A percentile compares a stretch with the other conserved stretches of the same genome.
These are phyloP conservation scores for Cantharellus cinnabarinus DNA, from an alignment of 768 basidiomycete species.

Conservation along the genomic window DNA sequence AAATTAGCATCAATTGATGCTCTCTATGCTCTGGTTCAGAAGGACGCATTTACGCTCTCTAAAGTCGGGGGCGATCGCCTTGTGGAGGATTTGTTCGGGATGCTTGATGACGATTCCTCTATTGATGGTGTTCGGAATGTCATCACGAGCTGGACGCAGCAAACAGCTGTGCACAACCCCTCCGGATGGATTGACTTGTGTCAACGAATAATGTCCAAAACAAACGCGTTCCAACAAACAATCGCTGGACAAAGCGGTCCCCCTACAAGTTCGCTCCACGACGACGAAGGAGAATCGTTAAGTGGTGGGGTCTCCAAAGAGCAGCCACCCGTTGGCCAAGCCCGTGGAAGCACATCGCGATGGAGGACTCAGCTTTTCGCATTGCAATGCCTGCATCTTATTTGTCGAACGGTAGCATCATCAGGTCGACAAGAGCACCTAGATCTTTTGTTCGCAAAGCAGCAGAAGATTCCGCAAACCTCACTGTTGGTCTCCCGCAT, in stretches of 20 bases:
- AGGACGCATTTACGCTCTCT: conserved; percentile 79
- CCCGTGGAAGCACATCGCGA: conserved; percentile 41
- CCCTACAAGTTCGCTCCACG: conserved; percentile 24
- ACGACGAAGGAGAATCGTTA: conserved; percentile 89
- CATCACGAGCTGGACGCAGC: conserved; percentile 83
- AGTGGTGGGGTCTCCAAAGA: conserved; percentile 36
- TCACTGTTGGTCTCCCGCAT: conserved; percentile 67
- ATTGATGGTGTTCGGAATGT: conserved; percentile 88
- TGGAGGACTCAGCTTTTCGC: conserved; percentile 97
- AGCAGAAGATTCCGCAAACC: conserved; percentile 32
- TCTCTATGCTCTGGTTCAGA: conserved; percentile 90
- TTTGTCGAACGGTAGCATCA: conserved; percentile 52
- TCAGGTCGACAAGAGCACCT: conserved; percentile 70
- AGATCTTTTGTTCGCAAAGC: conserved; percentile 50
- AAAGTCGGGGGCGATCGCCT: conserved; percentile 83
- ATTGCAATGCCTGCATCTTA: conserved; percentile 74
- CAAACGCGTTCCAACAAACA: conserved; percentile 62
- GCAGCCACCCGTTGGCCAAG: conserved; percentile 12
- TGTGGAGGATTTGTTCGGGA: conserved; percentile 84
- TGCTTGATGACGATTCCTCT: conserved; percentile 86
- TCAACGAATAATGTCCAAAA: conserved; percentile 89
- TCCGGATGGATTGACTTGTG: conserved; percentile 97
- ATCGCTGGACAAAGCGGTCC: conserved; percentile 33
- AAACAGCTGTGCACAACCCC: conserved; percentile 82
- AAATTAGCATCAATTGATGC: conserved; percentile 92